A percentile compares a stretch with the other conserved stretches of the same genome.
Conservation (phyloP, 352 stramenopile genomes). For the Globisporangium alternatum region DNA sequence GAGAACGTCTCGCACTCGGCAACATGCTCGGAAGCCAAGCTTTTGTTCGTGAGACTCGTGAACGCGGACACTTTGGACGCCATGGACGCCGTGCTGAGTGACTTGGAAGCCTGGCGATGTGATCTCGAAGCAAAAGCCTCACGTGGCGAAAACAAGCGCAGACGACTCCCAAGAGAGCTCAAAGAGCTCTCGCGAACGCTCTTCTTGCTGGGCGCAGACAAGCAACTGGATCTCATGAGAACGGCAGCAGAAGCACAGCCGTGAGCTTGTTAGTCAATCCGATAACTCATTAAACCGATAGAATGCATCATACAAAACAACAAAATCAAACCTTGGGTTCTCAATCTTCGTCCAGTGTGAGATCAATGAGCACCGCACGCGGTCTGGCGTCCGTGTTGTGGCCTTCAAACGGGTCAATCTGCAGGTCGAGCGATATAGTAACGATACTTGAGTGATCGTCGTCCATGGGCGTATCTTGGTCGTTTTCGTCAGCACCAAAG, state of each 20-base stretch:
- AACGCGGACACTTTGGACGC: not conserved
- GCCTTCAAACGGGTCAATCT: not conserved
- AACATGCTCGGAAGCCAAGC: not conserved
- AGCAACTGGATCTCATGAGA: constrained; percentile 9
- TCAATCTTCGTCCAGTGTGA: constrained; percentile 16
- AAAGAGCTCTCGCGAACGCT: constrained; percentile 1
- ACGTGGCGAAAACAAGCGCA: not conserved
- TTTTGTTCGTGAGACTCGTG: constrained; percentile 6
- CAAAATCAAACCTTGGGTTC: not conserved
- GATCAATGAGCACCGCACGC: constrained; percentile 13
- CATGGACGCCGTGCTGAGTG: not conserved
- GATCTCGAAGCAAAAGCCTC: not conserved
- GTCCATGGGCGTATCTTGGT: not conserved
- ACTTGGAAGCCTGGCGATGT: constrained; percentile 7
- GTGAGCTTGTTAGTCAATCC: not conserved
- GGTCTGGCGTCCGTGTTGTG: not conserved
- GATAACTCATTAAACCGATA: not conserved
- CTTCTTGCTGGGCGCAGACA: constrained; percentile 15
- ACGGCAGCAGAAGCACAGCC: not conserved
- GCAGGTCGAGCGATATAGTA: not conserved
- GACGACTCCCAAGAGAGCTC: constrained; percentile 1
- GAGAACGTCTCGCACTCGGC: not conserved
- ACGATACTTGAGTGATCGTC: not conserved
- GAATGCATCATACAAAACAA: not conserved
- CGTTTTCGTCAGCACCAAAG: not conserved